Evolutionary conservation across 257 asterid genomes (phyloP).

Genomic region (Salvia rosmarinus): DNA sequence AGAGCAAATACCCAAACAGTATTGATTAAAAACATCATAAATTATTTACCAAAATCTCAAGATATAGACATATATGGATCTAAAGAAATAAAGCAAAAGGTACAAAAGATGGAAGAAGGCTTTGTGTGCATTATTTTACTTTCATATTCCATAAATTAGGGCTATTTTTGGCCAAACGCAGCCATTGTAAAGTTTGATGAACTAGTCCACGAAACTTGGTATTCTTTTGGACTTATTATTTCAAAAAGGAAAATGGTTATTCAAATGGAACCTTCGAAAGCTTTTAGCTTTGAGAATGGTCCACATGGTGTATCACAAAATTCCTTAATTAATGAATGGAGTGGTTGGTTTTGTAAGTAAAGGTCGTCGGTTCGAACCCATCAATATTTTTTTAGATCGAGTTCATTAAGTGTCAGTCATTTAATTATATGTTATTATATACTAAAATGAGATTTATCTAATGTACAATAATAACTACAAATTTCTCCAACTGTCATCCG

Average conservation of each 20-base stretch:
- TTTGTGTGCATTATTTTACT: not conserved
- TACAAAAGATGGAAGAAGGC: not conserved
- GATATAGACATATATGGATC: too few species aligned
- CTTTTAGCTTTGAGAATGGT: not conserved
- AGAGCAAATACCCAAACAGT: not conserved
- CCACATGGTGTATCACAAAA: not conserved
- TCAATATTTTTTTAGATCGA: not conserved
- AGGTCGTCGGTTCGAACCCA: too few species aligned
- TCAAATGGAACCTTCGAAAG: not conserved
- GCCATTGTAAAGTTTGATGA: not conserved
- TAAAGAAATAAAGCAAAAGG: not conserved
- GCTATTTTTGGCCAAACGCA: not conserved
- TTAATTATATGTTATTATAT: too few species aligned
- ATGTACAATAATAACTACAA: too few species aligned
- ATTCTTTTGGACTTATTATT: not conserved
- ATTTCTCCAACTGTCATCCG: too few species aligned
- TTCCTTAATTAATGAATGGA: not conserved
- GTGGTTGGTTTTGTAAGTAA: not conserved
- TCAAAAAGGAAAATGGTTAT: not conserved
- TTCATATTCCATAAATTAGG: not conserved
- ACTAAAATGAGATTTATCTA: too few species aligned
- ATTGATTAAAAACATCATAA: too few species aligned
- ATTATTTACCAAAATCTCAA: too few species aligned
- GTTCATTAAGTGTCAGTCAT: not conserved
- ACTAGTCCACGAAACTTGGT: conserved; percentile 5